Base-by-base conservation (phyloP, 495 filamentous ascomycete species). In the Aspergillus avenaceus region DNA sequence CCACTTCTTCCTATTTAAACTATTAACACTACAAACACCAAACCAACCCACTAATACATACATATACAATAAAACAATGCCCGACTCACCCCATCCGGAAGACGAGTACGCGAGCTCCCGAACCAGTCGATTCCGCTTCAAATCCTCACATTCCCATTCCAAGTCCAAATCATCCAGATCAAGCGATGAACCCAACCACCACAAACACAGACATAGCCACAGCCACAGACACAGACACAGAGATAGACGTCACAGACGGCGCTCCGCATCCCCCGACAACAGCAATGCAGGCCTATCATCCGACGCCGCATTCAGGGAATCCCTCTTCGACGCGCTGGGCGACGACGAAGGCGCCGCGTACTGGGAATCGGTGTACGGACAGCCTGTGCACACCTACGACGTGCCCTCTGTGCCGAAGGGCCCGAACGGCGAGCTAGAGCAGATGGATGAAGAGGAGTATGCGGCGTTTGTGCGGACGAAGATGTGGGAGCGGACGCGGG, bases 241-340 rank as follows among this genome's bases (percentile, higher is more conserved):
- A 36, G n/a, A 21, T 54, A 59, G 49, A 62, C 42, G 24, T 9
- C 49, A 29, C 47, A 26, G 32, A 16, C 32, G 32, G 1, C 44
- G 41, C 41, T 53, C 47, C 42, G 12, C 57, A 29, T 29, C 48
- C 23, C 40, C 36, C 8, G 47, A 21, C 40, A 31, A 21, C 23
- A 36, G 29, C 29, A n/a, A n/a, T n/a, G n/a, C 56, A 28, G 25
- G 37, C 29, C 45, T 79, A 13, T 77, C 84, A 54, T 75, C 87
- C 5, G 78, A 84, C 16, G 69, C 76, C 8, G 91, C 91, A 13
- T 98, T 98, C 68, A 85, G 89, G 22, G 89, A 96, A 71, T 93
- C 89, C n/a, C 83, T 97, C 41, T 96, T 97, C 74, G 93, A 98
- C 66, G 93, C 93, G n/a, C 84, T 98, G 65, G 95, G 91, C 31